Base-by-base conservation (phyloP, 495 filamentous ascomycete species). In the Cenococcum geophilum region DNA sequence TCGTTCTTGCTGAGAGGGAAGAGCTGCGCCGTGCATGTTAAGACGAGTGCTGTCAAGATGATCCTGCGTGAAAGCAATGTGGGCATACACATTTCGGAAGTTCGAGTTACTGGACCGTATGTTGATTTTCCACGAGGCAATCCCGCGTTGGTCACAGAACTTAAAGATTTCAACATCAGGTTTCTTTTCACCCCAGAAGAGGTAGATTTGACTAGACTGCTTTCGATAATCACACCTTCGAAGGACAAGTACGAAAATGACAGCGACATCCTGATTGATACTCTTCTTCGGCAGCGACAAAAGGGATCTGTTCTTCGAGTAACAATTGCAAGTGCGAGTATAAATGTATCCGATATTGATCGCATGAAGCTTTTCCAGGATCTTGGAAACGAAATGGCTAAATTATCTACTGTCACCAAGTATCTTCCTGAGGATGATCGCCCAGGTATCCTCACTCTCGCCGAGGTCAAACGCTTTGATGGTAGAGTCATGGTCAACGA, bases 391-490 rank as follows among this genome's bases (percentile, higher is more conserved):
- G 95, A 99, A 68, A 60, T 97, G 36, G 79, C 86, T 14, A 86
- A 85, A 65, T 76, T 97, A 5, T 87, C 91, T 11, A 93, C 84
- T 6, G 91, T 97, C 25, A 82, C 93, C 12, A 97, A 96, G 68
- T 97, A 97, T 68, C 78, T 99, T 4, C 92, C 95, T 0, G 91
- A 97, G 69, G 95, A 97, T 75, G 92, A 97, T 62, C 84, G 93
- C 0, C 95, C 95, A 14, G 95, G 95, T 0, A 76, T 97, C 27
- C 73, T 99, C 36, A 92, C 86, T 6, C 74, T 97, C 16, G 76
- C 80, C 10, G 73, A 82, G n/a, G 67, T 96, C 43, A 79, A 83
- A 50, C 78, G 83, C 8, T 60, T 91, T 11, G 80, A 79, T 20
- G 74, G 87, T 16, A 79, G 85, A 47, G 59, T 91, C 42, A 64